Evolutionary conservation across 2,329 filamentous ascomycete species (phyloP).

Genomic region (Bisporella sp.): DNA sequence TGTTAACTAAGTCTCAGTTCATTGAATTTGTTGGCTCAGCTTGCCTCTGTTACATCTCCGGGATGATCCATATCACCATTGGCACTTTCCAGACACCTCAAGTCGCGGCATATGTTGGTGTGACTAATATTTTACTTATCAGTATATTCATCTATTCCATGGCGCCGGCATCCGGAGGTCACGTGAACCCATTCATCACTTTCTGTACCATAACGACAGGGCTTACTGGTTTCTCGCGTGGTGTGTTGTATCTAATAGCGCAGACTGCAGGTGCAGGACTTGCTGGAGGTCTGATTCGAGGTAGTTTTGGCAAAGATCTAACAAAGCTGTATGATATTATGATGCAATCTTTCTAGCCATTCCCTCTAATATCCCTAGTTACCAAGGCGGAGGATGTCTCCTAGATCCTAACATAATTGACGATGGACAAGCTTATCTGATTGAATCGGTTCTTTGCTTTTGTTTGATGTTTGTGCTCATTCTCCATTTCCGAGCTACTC

Average conservation of each 20-base stretch:
- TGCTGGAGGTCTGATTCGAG: constrained; percentile 34
- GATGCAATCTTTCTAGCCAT: constrained; percentile 10
- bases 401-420: constrained; percentile 21
- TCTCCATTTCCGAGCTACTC: constrained; percentile 6
- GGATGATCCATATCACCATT: constrained; percentile 26
- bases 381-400: constrained; percentile 26
- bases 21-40: constrained; percentile 27
- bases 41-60: constrained; percentile 25
- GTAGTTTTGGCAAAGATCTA: constrained; percentile 22
- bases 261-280: constrained; percentile 38
- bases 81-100: constrained; percentile 22
- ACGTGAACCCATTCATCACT: constrained; percentile 48
- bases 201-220: constrained; percentile 45
- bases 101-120: constrained; percentile 25
- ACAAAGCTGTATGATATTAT: constrained; percentile 8
- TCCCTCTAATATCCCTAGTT: constrained; percentile 10
- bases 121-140: constrained; percentile 29
- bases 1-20: constrained; percentile 13
- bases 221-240: constrained; percentile 41
- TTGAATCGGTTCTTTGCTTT: constrained; percentile 42
- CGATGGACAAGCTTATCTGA: constrained; percentile 36
- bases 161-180: constrained; percentile 42
- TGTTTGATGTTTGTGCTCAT: constrained; percentile 30
- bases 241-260: constrained; percentile 41
- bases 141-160: constrained; percentile 43